phyloP scores from a whole-genome alignment of 169 alveolate species.

The Plasmodium coatneyi region DNA sequence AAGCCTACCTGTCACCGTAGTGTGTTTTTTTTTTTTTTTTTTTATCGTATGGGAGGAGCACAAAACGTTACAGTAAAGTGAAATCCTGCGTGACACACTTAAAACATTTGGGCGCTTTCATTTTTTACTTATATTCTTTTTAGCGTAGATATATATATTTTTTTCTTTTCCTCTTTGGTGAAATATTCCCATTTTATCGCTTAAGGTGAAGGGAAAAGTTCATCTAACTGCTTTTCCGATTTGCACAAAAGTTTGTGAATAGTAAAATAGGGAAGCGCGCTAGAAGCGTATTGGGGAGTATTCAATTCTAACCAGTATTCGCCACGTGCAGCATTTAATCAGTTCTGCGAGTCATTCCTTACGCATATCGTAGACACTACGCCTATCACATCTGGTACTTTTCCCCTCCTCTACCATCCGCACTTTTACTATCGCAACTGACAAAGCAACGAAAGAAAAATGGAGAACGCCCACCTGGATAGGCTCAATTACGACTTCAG shows the following conservation, averaged over 20 bases:
- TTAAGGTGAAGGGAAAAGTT: not conserved
- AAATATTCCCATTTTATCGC: not conserved
- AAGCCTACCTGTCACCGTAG: not conserved
- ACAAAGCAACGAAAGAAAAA: not conserved
- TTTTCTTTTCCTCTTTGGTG: not conserved
- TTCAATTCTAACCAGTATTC: not conserved
- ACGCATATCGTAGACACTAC: not conserved
- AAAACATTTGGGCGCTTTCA: not conserved
- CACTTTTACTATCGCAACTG: not conserved
- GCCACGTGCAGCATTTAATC: not conserved
- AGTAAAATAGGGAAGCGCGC: not conserved
- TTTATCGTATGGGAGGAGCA: not conserved
- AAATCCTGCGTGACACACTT: not conserved
- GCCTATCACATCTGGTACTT: not conserved
- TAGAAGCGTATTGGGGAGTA: not conserved
- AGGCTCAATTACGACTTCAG: conserved; percentile 43
- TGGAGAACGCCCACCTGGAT: conserved; percentile 25
- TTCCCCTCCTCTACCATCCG: not conserved
- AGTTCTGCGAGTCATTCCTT: not conserved
- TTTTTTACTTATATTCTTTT: not conserved
- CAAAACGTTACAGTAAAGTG: not conserved
- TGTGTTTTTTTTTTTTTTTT: not conserved
- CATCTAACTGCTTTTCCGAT: not conserved
- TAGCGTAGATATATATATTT: not conserved
- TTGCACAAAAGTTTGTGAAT: not conserved